Evolutionary conservation across 2,329 filamentous ascomycete genomes (phyloP), one percentile per base, ranked within the genome.

Genomic region (Elsinoe arachidis): DNA sequence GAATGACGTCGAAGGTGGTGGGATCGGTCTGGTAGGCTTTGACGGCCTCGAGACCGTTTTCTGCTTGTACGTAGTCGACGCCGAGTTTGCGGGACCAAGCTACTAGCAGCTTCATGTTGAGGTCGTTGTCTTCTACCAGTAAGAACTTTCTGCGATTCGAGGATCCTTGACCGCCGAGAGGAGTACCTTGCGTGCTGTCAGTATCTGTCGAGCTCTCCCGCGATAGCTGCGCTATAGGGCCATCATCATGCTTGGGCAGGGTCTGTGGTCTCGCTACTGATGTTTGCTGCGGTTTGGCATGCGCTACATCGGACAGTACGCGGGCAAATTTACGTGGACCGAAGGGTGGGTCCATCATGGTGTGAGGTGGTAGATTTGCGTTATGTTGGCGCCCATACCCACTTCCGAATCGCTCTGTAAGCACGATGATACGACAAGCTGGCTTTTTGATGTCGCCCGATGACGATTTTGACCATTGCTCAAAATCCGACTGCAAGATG

Each of bases 31-130:
- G 66, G 49, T 73, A 75, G 19, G 66, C 65, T 6, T 74, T 65
- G 0, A 80, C 71, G 1, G 78, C 78, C 60, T 78, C 71, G 1
- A 73, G 68, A 2, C 78, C 78, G 60, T 80, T 72, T 37, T 66
- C 65, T 1, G 76, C 77, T 23, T 15, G 43, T 2, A 57, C 54
- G 58, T 63, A 63, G 1, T 54, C 30, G 11, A 60, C 56, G 5
- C 41, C 30, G 14, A 62, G 53, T 37, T 64, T 64, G 15, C 61
- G 58, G 61, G 64, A 62, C 34, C 63, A 62, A 12, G 62, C 64
- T 1, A 61, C 44, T 1, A 67, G 61, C 2, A 67, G 59, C 43
- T 65, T 59, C 57, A 69, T 64, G 52, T 70, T 70, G 60, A 70
- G 65, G 3, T 61, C 62, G 52, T 69, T 70, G 61, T 70, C 68